Evolutionary conservation across 1,284 basidiomycete genomes (phyloP), one percentile per base, ranked within the genome.

Genomic region (Pseudozyma sp.): DNA sequence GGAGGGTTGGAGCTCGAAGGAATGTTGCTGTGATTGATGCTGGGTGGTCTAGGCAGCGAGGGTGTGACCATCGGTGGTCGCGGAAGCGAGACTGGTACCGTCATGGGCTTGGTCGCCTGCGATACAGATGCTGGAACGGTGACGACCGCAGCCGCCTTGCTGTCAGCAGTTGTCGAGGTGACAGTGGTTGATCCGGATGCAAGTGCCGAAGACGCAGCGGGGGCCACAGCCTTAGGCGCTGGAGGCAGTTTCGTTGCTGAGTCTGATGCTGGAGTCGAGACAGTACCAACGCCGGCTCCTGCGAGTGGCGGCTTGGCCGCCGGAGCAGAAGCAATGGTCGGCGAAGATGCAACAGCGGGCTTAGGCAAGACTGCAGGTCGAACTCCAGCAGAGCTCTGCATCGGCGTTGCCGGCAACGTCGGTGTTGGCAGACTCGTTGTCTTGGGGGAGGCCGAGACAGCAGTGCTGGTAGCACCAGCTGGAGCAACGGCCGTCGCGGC

Each of bases 11-110:
- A 33, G n/a, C 39, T 63, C 9, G 64, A 55, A 1, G 69, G 30
- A 30, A 46, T 46, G 54, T 54, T 60, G 51, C 59, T 64, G 50
- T 73, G 70, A 42, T 59, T 73, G 61, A 73, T 60, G 58, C 65
- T 73, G 3, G 62, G 68, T 24, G 68, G 68, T 30, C 63, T 55
- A 11, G 68, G 68, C 45, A 71, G 45, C 6, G 68, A 70, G 2
- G 68, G 68, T 8, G 68, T 70, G 10, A 55, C 39, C 52, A 69
- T 59, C 0, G 69, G 69, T 16, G 69, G 69, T 54, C 69, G 47
- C 40, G 69, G 69, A 34, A 72, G 60, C 4, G 69, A 58, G 1
- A 72, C 64, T 3, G 69, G 59, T 24, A 56, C 39, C 4, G 69
- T 19, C 13, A 67, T 51, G 7, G 64, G 55, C 60, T 72, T 72